Conservation (phyloP, 1,284 basidiomycete genomes). For the Ustilago shanxiensis region DNA sequence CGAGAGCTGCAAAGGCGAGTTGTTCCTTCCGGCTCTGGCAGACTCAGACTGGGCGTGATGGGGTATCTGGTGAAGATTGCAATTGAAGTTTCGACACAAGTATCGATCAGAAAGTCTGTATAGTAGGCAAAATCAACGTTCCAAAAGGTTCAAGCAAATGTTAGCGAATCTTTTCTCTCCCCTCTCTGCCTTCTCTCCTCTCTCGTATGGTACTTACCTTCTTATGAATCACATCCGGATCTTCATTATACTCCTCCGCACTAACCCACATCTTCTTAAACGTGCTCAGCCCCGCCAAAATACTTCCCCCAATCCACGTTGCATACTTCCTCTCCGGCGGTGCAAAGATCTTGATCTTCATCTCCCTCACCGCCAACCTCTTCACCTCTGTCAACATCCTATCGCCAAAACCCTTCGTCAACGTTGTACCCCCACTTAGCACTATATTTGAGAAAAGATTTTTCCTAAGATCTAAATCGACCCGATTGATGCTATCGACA, state of each 20-base stretch:
- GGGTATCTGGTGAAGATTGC: background rate
- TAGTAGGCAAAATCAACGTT: conserved; percentile 1
- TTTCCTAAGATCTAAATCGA: conserved; percentile 86
- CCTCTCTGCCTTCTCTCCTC: background rate
- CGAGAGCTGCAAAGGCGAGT: no score
- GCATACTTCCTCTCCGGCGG: conserved; percentile 99
- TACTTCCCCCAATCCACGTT: conserved; percentile 94
- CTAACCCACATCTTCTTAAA: conserved; percentile 92
- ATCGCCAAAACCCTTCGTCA: conserved; percentile 81
- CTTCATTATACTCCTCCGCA: conserved; percentile 98
- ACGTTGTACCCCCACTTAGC: conserved; percentile 93
- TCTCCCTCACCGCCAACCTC: conserved; percentile 93
- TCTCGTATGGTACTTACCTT: conserved; percentile 34
- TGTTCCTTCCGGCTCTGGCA: no score
- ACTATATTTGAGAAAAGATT: conserved; percentile 96
- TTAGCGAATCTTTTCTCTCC: background rate
- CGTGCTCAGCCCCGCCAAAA: conserved; percentile 89
- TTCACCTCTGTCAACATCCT: conserved; percentile 94
- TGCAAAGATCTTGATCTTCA: conserved; percentile 99
- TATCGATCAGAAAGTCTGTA: conserved; percentile 21
- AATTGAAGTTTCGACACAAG: background rate
- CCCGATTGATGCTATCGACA: conserved; percentile 73
- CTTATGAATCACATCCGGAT: conserved; percentile 96
- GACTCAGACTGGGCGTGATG: no score
- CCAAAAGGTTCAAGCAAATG: no score